phyloP scores from a whole-genome alignment of 805 yeast species.

The Starmera pachycereana region DNA sequence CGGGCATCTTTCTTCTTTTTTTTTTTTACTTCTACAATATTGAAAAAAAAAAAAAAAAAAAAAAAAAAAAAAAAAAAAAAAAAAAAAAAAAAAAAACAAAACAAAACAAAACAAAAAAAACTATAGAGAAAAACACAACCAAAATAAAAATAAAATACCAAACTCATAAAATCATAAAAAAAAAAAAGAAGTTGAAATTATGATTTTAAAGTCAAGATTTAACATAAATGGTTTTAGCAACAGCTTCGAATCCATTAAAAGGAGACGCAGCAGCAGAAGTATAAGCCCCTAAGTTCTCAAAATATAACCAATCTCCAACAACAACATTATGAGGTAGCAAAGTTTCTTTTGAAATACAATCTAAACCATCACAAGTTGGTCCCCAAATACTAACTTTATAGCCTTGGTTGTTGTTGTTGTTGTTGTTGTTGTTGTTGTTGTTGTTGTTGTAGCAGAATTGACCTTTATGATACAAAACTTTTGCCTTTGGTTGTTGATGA shows the following conservation, averaged over 20 bases:
- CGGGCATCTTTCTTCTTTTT: too few relatives aligned
- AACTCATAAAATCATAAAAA: not conserved
- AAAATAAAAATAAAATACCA: not conserved
- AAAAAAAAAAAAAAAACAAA: too few relatives aligned
- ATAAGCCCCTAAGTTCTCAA: conserved; percentile 81
- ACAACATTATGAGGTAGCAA: conserved; percentile 47
- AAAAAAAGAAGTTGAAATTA: not conserved
- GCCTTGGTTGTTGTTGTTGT: conserved; percentile 8
- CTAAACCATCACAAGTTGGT: conserved; percentile 96
- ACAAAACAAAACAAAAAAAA: too few relatives aligned
- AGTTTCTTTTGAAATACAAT: conserved; percentile 54
- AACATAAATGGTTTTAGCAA: conserved; percentile 54
- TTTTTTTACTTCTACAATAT: too few relatives aligned
- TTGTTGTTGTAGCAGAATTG: conserved; percentile 29
- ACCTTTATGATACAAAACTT: conserved; percentile 48
- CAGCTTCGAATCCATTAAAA: conserved; percentile 78
- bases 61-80: too few relatives aligned
- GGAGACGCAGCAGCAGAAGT: conserved; percentile 87
- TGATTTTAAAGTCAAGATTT: conserved; percentile 13
- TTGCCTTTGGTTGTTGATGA: conserved; percentile 73
- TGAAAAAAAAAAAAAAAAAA: too few relatives aligned
- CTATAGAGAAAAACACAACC: not conserved
- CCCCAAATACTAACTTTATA: conserved; percentile 80
- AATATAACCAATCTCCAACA: conserved; percentile 91
- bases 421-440: conserved; percentile 17